phyloP scores from a whole-genome alignment of 257 asterid species.

The Capsicum pubescens region DNA sequence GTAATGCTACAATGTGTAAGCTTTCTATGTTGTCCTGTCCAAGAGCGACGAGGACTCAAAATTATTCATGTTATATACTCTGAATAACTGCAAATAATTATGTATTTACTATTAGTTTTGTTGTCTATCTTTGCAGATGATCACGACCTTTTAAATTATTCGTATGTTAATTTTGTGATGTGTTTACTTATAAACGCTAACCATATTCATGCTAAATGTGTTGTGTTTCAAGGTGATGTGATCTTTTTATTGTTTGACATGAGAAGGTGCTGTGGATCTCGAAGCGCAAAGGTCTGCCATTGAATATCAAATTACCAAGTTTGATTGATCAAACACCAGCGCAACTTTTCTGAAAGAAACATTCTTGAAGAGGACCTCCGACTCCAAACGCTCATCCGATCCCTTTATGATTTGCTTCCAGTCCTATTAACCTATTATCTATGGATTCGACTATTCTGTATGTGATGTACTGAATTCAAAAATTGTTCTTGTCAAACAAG shows the following conservation, averaged over 20 bases:
- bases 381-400: slow-evolving; percentile 73
- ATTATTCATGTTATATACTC: too few relatives aligned
- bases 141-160: not conserved
- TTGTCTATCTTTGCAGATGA: not conserved
- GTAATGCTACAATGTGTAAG: too few relatives aligned
- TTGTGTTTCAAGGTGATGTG: not conserved
- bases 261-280: slow-evolving; percentile 90
- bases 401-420: slow-evolving; percentile 82
- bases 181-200: not conserved
- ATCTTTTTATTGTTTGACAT: slow-evolving; percentile 77
- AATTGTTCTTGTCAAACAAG: slow-evolving; percentile 68
- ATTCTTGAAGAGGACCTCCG: slow-evolving; percentile 89
- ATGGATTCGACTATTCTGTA: slow-evolving; percentile 72
- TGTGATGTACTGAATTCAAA: slow-evolving; percentile 67
- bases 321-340: slow-evolving; percentile 98
- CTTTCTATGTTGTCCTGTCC: too few relatives aligned
- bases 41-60: too few relatives aligned
- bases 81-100: too few relatives aligned
- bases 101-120: too few relatives aligned
- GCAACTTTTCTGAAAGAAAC: slow-evolving; percentile 87
- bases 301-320: slow-evolving; percentile 93
- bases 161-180: not conserved
- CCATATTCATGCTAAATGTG: not conserved
- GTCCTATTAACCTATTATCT: slow-evolving; percentile 79
- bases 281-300: slow-evolving; percentile 88